These are phyloP conservation scores for Flaveria robusta DNA, from an alignment of 129 eudicot genomes.

Conservation along the genomic window DNA sequence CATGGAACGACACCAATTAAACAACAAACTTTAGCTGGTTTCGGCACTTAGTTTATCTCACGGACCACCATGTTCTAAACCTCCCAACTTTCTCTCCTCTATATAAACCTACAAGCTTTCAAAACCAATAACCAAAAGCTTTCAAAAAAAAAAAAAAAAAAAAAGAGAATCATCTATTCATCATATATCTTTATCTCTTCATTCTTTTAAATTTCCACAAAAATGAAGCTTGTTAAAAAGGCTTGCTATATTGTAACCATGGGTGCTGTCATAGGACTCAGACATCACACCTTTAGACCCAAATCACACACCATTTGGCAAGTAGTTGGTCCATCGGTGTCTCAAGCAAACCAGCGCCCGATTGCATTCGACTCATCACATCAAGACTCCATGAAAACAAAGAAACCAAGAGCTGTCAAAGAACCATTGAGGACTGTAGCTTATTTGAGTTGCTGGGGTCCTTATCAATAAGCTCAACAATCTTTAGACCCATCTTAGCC, in stretches of 20 bases:
- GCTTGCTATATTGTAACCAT: conserved; percentile 36
- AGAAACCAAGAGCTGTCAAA: conserved; percentile 22
- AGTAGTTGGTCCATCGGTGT: conserved; percentile 35
- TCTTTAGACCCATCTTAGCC: neutral
- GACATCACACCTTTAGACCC: conserved; percentile 27
- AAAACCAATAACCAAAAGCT: conserved; percentile 7
- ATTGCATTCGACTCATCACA: conserved; percentile 11
- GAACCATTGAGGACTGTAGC: conserved; percentile 47
- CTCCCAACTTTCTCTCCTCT: conserved; percentile 27
- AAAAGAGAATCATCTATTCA: neutral
- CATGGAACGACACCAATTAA: conserved; percentile 29
- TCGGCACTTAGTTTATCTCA: conserved; percentile 2
- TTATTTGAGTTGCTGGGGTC: conserved; percentile 62
- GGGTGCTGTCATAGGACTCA: conserved; percentile 38
- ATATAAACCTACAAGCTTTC: conserved; percentile 27
- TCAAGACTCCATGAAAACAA: neutral
- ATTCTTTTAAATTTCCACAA: neutral
- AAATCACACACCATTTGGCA: conserved; percentile 31
- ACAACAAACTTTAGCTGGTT: conserved; percentile 28
- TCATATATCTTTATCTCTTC: neutral
- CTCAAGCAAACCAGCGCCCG: conserved; percentile 28
- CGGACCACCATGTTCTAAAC: neutral
- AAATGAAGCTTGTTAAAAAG: conserved; percentile 41
- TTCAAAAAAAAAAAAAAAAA: too few species aligned
- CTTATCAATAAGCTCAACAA: conserved; percentile 40